Conservation (phyloP, 768 basidiomycete species). For the Hericium coralloides region DNA sequence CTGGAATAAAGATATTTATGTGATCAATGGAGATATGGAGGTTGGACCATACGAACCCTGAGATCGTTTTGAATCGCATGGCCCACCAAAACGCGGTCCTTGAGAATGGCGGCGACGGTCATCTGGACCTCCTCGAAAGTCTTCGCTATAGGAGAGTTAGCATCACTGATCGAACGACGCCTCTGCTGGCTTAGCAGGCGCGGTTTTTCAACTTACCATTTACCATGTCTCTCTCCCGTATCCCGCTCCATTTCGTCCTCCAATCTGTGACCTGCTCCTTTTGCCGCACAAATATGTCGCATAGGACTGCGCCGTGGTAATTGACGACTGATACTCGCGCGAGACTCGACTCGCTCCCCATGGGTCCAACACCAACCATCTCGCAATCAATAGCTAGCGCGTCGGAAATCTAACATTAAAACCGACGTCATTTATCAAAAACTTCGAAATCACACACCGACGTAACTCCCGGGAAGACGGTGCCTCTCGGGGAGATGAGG, state of each 20-base stretch:
- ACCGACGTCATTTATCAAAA: neutral
- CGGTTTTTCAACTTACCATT: conserved; percentile 32
- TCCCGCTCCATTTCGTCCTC: conserved; percentile 82
- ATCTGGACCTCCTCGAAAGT: conserved; percentile 75
- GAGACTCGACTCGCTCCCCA: conserved; percentile 73
- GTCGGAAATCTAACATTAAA: neutral
- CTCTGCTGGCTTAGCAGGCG: neutral
- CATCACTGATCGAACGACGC: neutral
- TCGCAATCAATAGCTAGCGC: conserved; percentile 74
- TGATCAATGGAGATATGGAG: conserved; percentile 2
- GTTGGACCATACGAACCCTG: conserved; percentile 39
- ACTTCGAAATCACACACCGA: conserved; percentile 26
- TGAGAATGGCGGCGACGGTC: conserved; percentile 63
- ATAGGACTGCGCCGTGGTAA: conserved; percentile 66
- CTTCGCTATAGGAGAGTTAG: conserved; percentile 40
- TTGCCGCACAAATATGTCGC: conserved; percentile 84
- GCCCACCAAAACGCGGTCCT: conserved; percentile 76
- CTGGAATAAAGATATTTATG: conserved; percentile 20
- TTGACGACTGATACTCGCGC: conserved; percentile 90
- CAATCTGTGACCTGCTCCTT: conserved; percentile 89
- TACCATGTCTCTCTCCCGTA: conserved; percentile 66
- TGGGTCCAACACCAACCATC: conserved; percentile 93
- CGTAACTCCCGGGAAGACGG: conserved; percentile 48
- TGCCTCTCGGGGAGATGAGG: conserved; percentile 7
- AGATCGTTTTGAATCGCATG: conserved; percentile 91